Percentiles rank a stretch among this genome's conserved stretches.
Evolutionary conservation across 1,284 basidiomycete genomes (phyloP).

Genomic region (Boletellus deceptivus): DNA sequence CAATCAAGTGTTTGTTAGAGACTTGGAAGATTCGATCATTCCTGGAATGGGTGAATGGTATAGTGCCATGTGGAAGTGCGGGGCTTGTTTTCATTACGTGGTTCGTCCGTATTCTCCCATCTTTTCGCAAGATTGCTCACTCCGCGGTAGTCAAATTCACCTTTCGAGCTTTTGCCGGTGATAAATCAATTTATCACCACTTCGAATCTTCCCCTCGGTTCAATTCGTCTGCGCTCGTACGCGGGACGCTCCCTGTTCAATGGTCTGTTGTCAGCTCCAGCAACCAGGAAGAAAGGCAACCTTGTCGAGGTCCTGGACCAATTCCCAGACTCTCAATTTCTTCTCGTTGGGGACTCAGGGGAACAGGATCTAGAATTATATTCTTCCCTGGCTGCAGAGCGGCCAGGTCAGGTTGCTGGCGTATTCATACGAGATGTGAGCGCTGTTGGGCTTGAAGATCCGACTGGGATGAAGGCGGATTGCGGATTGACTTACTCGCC

Average conservation of each 20-base stretch:
- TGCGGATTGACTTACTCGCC: conserved; percentile 23
- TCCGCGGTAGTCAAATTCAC: conserved; percentile 74
- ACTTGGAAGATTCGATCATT: conserved; percentile 74
- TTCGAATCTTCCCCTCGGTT: conserved; percentile 46
- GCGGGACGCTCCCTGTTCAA: conserved; percentile 79
- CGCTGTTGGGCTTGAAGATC: conserved; percentile 48
- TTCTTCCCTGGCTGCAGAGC: conserved; percentile 63
- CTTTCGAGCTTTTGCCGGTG: conserved; percentile 81
- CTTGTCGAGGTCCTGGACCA: conserved; percentile 75
- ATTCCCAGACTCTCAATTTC: conserved; percentile 72
- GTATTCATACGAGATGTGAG: conserved; percentile 79
- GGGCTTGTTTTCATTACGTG: conserved; percentile 83
- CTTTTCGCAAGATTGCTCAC: conserved; percentile 16
- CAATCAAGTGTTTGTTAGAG: conserved; percentile 75
- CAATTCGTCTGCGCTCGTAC: conserved; percentile 46
- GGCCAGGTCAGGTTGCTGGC: conserved; percentile 63
- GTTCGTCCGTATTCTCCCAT: conserved; percentile 45
- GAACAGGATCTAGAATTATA: conserved; percentile 91
- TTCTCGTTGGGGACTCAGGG: conserved; percentile 85
- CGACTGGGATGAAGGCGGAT: conserved; percentile 47
- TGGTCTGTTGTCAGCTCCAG: conserved; percentile 70
- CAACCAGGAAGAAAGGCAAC: conserved; percentile 76
- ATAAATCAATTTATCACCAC: conserved; percentile 76
- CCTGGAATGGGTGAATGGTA: conserved; percentile 89
- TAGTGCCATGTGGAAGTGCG: conserved; percentile 59